Conservation (phyloP, 139 green algal species). For the Pleodorina starrii region DNA sequence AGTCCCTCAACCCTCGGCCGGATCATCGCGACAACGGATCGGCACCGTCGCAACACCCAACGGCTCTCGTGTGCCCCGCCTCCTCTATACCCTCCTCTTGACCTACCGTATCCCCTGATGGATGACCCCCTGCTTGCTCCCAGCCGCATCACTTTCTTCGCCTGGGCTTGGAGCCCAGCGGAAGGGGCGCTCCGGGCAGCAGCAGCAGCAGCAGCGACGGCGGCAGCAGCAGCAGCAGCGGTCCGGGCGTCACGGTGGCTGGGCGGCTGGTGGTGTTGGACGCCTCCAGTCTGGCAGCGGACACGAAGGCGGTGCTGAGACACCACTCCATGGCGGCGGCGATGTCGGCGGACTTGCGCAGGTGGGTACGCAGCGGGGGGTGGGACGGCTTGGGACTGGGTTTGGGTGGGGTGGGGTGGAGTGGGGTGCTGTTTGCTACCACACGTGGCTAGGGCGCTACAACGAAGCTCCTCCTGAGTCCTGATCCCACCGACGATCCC, state of each 20-base stretch:
- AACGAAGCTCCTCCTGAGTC: no score
- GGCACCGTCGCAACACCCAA: no score
- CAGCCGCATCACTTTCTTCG: background rate
- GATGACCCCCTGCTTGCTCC: background rate
- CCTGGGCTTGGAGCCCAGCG: background rate
- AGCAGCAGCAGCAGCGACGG: background rate
- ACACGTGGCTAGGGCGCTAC: no score
- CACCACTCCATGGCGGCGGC: conserved; percentile 29
- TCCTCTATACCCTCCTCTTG: background rate
- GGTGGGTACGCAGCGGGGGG: background rate
- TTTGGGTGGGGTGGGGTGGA: no score
- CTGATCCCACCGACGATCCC: no score
- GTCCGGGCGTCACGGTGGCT: background rate
- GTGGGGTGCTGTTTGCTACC: no score
- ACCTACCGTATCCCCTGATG: background rate
- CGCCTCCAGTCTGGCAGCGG: background rate
- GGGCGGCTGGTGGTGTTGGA: conserved; percentile 15
- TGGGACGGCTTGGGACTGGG: background rate
- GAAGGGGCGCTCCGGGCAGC: background rate
- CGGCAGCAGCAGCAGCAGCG: background rate
- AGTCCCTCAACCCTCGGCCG: background rate
- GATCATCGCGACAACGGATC: no score
- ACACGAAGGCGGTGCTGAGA: conserved; percentile 40
- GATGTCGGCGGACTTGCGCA: conserved; percentile 39
- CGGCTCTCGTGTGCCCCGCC: no score